Conservation (phyloP, 2,329 filamentous ascomycete genomes). For the Sporothrix inflata region DNA sequence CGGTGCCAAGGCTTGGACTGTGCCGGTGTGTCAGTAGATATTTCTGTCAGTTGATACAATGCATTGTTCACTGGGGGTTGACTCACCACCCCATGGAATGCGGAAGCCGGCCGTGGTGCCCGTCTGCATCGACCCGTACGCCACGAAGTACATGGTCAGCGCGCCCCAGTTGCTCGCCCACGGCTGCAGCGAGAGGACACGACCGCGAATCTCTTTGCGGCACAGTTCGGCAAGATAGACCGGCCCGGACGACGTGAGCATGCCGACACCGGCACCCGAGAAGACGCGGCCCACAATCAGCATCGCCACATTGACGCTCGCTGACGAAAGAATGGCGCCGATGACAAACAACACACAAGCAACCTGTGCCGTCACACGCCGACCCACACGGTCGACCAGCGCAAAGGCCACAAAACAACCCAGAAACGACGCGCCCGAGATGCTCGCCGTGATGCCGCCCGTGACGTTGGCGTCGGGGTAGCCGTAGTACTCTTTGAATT, state of each 20-base stretch:
- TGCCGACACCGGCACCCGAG: conserved; percentile 72
- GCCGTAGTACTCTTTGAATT: conserved; percentile 20
- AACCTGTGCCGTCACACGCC: background rate
- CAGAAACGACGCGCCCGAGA: conserved; percentile 12
- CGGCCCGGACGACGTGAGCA: conserved; percentile 72
- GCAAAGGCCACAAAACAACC: conserved; percentile 17
- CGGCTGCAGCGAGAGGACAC: conserved; percentile 50
- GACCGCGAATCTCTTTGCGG: conserved; percentile 50
- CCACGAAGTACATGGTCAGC: conserved; percentile 52
- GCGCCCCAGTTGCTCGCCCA: conserved; percentile 44
- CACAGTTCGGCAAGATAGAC: conserved; percentile 71
- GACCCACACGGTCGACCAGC: background rate
- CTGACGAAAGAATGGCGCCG: background rate
- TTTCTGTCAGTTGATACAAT: background rate
- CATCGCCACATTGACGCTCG: conserved; percentile 50
- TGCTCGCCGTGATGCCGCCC: conserved; percentile 21
- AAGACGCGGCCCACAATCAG: conserved; percentile 70
- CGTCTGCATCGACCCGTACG: conserved; percentile 45
- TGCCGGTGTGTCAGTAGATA: conserved; percentile 34
- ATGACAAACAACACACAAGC: conserved; percentile 2
- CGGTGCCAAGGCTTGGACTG: conserved; percentile 39
- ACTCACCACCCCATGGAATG: conserved; percentile 48
- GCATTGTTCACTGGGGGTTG: background rate
- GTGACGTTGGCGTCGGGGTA: conserved; percentile 14
- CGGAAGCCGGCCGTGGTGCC: conserved; percentile 49